Conservation (phyloP, 306 rosid genomes). For the Nissolia schottii region DNA sequence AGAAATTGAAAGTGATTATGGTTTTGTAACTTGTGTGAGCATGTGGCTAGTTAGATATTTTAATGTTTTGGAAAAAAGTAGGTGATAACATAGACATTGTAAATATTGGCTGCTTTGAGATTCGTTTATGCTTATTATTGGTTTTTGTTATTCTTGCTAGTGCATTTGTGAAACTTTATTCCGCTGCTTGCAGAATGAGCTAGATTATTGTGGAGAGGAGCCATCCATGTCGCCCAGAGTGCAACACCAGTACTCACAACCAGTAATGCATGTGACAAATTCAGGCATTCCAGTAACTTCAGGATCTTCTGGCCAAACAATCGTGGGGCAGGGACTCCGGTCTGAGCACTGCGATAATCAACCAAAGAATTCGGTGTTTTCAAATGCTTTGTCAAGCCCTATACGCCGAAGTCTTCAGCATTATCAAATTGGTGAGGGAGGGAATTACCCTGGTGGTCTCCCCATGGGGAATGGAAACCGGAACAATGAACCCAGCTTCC, state of each 20-base stretch:
- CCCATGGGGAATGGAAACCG: conserved; percentile 55
- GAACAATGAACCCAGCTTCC: conserved; percentile 42
- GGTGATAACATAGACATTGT: background rate
- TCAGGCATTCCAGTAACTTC: conserved; percentile 51
- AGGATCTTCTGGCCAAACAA: conserved; percentile 45
- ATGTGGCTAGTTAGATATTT: background rate
- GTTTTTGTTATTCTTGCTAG: conserved; percentile 5
- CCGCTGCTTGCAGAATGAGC: conserved; percentile 54
- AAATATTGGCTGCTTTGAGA: background rate
- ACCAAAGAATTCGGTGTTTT: conserved; percentile 73
- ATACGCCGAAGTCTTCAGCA: conserved; percentile 75
- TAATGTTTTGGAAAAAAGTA: background rate
- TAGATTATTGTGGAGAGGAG: conserved; percentile 78
- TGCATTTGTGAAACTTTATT: background rate
- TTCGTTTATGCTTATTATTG: background rate
- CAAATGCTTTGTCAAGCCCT: conserved; percentile 78
- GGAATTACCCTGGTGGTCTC: conserved; percentile 35
- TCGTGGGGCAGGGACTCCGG: conserved; percentile 57
- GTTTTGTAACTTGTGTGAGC: background rate
- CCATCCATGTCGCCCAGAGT: conserved; percentile 69
- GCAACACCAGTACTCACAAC: conserved; percentile 63
- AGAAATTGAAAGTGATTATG: background rate
- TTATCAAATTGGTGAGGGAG: conserved; percentile 64
- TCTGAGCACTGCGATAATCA: conserved; percentile 58
- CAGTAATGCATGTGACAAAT: conserved; percentile 41